These are phyloP conservation scores for Monosporozyma aquatica DNA, from an alignment of 805 yeast genomes.

Conservation along the genomic window DNA sequence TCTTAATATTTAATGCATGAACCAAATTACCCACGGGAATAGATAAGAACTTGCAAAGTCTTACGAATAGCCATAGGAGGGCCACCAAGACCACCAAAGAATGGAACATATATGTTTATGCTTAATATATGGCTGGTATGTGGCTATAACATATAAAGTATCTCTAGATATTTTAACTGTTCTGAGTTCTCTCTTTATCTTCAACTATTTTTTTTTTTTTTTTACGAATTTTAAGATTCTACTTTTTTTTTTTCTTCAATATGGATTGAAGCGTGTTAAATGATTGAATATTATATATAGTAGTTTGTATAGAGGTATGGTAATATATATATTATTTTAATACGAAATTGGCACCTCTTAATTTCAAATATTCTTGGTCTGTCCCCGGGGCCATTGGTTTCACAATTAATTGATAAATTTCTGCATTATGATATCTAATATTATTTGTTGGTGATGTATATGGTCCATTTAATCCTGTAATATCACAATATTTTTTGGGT, in stretches of 20 bases:
- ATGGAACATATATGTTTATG: no score
- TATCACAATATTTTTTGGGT: slow-evolving; percentile 77
- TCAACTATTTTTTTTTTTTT: no score
- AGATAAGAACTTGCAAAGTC: slow-evolving; percentile 23
- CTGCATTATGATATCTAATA: slow-evolving; percentile 71
- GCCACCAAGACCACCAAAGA: slow-evolving; percentile 9
- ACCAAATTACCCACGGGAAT: slow-evolving; percentile 26
- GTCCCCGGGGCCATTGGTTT: slow-evolving; percentile 79
- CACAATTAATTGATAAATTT: slow-evolving; percentile 65
- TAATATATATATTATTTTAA: slow-evolving; percentile 37
- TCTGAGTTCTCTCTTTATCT: no score
- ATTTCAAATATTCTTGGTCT: slow-evolving; percentile 83
- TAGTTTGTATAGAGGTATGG: background rate
- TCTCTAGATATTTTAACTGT: no score
- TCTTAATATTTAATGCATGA: slow-evolving; percentile 21
- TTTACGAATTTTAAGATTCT: no score
- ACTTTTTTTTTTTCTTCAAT: no score
- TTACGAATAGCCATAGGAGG: slow-evolving; percentile 21
- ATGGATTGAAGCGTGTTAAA: no score
- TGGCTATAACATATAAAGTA: no score
- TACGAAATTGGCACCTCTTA: slow-evolving; percentile 82
- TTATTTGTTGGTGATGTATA: slow-evolving; percentile 71
- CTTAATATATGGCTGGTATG: no score
- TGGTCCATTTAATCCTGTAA: slow-evolving; percentile 75
- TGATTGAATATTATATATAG: no score